Percentiles rank a stretch among this genome's conserved stretches.
Evolutionary conservation across 1,284 basidiomycete species (phyloP).

Genomic region (Rhodotorula sp.): DNA sequence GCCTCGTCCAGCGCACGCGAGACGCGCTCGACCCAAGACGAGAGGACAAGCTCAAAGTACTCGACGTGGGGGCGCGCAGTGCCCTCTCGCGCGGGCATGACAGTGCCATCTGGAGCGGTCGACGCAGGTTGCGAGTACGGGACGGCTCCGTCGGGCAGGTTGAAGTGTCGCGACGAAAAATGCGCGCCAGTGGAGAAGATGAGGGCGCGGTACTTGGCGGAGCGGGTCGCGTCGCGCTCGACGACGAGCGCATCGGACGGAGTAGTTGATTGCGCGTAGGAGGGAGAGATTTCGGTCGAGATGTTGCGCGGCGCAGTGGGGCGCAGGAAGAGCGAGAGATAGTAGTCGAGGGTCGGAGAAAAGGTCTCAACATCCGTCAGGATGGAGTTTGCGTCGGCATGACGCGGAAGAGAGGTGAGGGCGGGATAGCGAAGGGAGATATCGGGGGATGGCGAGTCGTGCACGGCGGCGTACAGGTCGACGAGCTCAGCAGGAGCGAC

Average conservation of each 20-base stretch:
- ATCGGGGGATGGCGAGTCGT: not conserved
- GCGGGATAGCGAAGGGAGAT: not conserved
- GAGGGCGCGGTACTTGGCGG: slow-evolving; percentile 6
- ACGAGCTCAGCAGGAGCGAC: slow-evolving; percentile 6
- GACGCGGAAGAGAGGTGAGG: not conserved
- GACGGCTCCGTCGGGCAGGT: not conserved
- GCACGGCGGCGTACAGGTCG: not conserved
- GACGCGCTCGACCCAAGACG: not conserved
- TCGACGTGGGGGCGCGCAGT: not conserved
- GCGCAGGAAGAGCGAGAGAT: slow-evolving; percentile 12
- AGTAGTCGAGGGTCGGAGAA: slow-evolving; percentile 1
- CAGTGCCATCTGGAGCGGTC: not conserved
- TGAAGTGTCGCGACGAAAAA: slow-evolving; percentile 5
- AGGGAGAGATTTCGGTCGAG: slow-evolving; percentile 6
- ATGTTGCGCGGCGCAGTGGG: slow-evolving; percentile 1
- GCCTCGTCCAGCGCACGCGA: not conserved
- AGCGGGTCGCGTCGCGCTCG: not conserved
- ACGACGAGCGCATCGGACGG: not conserved
- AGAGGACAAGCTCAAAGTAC: not conserved
- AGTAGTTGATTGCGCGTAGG: not conserved
- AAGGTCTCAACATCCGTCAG: slow-evolving; percentile 8
- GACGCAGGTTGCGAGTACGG: not conserved
- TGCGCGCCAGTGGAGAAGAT: slow-evolving; percentile 18
- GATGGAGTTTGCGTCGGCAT: not conserved
- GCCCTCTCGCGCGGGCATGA: not conserved